Conservation (phyloP, 345 rosid species). For the Kandelia obovata region DNA sequence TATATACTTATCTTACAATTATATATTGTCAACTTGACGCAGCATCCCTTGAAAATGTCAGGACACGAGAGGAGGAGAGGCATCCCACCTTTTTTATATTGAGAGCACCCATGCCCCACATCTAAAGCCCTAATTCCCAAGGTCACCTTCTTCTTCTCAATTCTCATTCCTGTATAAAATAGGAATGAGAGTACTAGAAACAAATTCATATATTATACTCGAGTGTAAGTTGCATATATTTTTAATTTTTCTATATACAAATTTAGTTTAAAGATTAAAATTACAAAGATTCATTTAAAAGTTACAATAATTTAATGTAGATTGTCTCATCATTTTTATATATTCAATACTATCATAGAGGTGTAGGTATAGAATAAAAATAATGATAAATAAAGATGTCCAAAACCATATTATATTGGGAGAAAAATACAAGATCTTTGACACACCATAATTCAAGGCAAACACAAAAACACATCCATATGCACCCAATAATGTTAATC, state of each 20-base stretch:
- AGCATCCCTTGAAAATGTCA: slow-evolving; percentile 10
- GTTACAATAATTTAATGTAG: too few species aligned
- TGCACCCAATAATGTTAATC: neutral
- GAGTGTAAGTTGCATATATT: too few species aligned
- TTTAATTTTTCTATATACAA: too few species aligned
- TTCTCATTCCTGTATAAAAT: neutral
- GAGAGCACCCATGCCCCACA: slow-evolving; percentile 26
- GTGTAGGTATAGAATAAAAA: too few species aligned
- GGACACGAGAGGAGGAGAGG: slow-evolving; percentile 29
- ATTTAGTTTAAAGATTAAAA: too few species aligned
- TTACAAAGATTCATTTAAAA: too few species aligned
- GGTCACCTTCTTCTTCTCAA: slow-evolving; percentile 5
- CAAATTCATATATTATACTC: too few species aligned
- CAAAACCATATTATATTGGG: neutral
- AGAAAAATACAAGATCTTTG: slow-evolving; percentile 14
- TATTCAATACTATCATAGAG: too few species aligned
- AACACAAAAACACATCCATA: slow-evolving; percentile 2
- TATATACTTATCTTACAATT: too few species aligned
- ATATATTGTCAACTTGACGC: neutral
- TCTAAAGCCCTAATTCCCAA: slow-evolving; percentile 35
- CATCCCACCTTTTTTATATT: slow-evolving; percentile 28
- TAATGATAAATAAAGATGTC: neutral
- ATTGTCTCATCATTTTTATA: too few species aligned
- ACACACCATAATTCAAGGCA: slow-evolving; percentile 22
- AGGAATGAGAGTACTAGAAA: too few species aligned